phyloP scores from a whole-genome alignment of 306 rosid genomes.

The Morella rubra region DNA sequence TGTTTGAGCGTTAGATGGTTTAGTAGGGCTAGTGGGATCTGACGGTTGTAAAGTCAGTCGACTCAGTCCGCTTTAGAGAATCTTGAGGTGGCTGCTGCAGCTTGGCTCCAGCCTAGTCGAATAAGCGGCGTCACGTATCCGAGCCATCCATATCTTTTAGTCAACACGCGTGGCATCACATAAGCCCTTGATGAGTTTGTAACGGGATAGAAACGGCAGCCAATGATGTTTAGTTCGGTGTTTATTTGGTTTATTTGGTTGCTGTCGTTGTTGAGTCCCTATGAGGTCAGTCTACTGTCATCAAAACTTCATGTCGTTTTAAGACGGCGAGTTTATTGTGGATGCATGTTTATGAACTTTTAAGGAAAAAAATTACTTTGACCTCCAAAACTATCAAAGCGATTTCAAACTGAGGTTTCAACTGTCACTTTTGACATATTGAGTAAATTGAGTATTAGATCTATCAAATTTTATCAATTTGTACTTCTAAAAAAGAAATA shows the following conservation, averaged over 20 bases:
- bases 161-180: not conserved
- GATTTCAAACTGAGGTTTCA: too few relatives aligned
- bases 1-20: slow-evolving; percentile 18
- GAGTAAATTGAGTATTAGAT: too few relatives aligned
- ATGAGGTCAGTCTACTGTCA: not conserved
- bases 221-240: not conserved
- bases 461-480: too few relatives aligned
- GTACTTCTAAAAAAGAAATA: too few relatives aligned
- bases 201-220: not conserved
- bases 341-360: too few relatives aligned
- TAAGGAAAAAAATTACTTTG: too few relatives aligned
- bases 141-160: not conserved
- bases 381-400: too few relatives aligned
- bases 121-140: not conserved
- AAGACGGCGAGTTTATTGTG: too few relatives aligned
- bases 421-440: too few relatives aligned
- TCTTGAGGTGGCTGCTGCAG: slow-evolving; percentile 2
- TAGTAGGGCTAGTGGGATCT: not conserved
- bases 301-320: not conserved
- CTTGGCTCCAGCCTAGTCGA: slow-evolving; percentile 2
- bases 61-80: not conserved
- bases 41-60: not conserved
- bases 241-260: too few relatives aligned
- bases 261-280: too few relatives aligned
- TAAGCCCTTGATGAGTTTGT: not conserved